These are phyloP conservation scores for Stenogyne calaminthoides DNA, from an alignment of 305 asterid species.

Conservation along the genomic window DNA sequence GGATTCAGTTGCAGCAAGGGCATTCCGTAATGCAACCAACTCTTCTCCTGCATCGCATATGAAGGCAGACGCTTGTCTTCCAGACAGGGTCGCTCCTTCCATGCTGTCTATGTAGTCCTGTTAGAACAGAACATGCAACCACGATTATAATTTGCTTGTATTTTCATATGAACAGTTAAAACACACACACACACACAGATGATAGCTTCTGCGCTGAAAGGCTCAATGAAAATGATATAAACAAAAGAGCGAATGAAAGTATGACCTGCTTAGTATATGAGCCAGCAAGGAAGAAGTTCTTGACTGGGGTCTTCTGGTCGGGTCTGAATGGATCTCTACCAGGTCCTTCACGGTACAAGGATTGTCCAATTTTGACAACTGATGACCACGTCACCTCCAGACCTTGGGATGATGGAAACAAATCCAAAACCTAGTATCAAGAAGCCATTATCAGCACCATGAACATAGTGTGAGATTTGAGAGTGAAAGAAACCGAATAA, in stretches of 20 bases:
- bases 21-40: conserved; percentile 57
- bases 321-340: conserved; percentile 99
- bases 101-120: conserved; percentile 99
- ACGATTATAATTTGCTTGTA: not conserved
- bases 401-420: conserved; percentile 98
- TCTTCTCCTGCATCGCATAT: conserved; percentile 87
- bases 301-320: conserved; percentile 89
- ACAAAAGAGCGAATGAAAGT: not conserved
- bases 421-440: conserved; percentile 64
- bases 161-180: not conserved
- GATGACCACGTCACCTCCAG: conserved; percentile 94
- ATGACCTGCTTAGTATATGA: conserved; percentile 95
- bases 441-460: conserved; percentile 20
- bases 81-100: conserved; percentile 99
- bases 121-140: not conserved
- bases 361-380: conserved; percentile 92
- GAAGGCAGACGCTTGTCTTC: conserved; percentile 87
- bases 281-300: conserved; percentile 95
- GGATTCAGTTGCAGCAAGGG: conserved; percentile 38
- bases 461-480: not conserved
- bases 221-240: not conserved
- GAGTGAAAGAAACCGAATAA: not conserved
- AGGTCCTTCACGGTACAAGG: conserved; percentile 94
- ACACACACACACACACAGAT: too few relatives aligned
- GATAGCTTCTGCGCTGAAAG: not conserved